Conservation (phyloP, 352 stramenopile species). For the Halophytophthora batemanensis region DNA sequence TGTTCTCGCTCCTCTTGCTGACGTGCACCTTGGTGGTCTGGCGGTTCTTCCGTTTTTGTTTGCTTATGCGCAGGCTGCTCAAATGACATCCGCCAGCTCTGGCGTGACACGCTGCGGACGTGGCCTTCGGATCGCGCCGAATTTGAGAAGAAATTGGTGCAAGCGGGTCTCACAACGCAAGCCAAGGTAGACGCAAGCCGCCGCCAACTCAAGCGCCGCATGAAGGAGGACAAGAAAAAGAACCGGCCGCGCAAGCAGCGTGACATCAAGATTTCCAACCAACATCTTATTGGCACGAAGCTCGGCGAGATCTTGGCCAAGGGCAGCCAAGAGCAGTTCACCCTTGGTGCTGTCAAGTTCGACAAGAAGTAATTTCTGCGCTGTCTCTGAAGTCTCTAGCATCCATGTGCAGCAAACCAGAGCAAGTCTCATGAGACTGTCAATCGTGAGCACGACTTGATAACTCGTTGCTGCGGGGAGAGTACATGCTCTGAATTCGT, state of each 20-base stretch:
- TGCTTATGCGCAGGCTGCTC: slow-evolving; percentile 47
- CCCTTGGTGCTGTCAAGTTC: slow-evolving; percentile 79
- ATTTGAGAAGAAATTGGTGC: slow-evolving; percentile 79
- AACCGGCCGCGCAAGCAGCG: slow-evolving; percentile 75
- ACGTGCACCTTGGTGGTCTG: slow-evolving; percentile 1
- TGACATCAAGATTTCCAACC: slow-evolving; percentile 89
- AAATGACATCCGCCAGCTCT: slow-evolving; percentile 84
- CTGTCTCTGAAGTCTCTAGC: no score
- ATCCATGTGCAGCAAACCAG: no score
- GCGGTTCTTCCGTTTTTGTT: slow-evolving; percentile 2
- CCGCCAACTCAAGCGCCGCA: slow-evolving; percentile 70
- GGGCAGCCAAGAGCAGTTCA: slow-evolving; percentile 73
- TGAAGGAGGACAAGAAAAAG: slow-evolving; percentile 85
- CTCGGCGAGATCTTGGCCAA: slow-evolving; percentile 82
- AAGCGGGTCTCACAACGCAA: slow-evolving; percentile 77
- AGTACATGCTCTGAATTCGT: no score
- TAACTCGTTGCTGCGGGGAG: no score
- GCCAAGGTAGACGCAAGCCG: slow-evolving; percentile 80
- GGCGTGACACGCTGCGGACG: slow-evolving; percentile 67
- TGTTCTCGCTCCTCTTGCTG: no score
- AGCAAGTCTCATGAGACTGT: no score
- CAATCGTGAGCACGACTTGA: no score
- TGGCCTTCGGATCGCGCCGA: slow-evolving; percentile 74
- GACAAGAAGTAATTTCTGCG: slow-evolving; percentile 79
- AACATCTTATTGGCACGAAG: slow-evolving; percentile 85